phyloP scores from a whole-genome alignment of 495 filamentous ascomycete genomes.

The Apiosordaria backusii region DNA sequence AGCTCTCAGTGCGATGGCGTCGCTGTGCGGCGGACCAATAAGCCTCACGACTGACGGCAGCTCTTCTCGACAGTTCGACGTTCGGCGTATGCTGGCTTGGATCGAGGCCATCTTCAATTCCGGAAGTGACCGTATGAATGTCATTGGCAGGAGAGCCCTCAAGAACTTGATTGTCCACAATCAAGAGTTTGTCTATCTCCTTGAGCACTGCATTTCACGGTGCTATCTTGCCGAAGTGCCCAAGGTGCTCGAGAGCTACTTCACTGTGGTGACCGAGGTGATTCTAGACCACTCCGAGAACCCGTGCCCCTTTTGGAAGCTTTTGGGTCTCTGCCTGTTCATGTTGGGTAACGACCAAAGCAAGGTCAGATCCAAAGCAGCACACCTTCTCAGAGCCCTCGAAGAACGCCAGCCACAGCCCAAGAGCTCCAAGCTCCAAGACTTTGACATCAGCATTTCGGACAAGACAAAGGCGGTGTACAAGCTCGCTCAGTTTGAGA shows the following conservation, averaged over 20 bases:
- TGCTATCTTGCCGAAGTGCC: slow-evolving; percentile 77
- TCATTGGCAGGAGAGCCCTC: slow-evolving; percentile 85
- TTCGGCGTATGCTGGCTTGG: slow-evolving; percentile 89
- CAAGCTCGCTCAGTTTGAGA: slow-evolving; percentile 94
- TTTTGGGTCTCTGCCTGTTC: slow-evolving; percentile 81
- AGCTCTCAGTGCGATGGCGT: slow-evolving; percentile 91
- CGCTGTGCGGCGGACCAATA: slow-evolving; percentile 87
- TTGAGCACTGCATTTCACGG: slow-evolving; percentile 81
- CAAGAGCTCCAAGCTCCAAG: slow-evolving; percentile 84
- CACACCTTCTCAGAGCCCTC: slow-evolving; percentile 73
- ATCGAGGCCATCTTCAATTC: slow-evolving; percentile 91
- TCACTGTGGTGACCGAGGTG: slow-evolving; percentile 85
- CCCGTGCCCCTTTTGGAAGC: slow-evolving; percentile 81
- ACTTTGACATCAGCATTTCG: slow-evolving; percentile 96
- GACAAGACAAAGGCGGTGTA: slow-evolving; percentile 98
- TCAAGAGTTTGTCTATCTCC: slow-evolving; percentile 72
- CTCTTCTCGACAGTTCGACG: slow-evolving; percentile 81
- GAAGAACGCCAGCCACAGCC: slow-evolving; percentile 71
- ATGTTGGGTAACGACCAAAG: slow-evolving; percentile 87
- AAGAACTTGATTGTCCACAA: slow-evolving; percentile 92
- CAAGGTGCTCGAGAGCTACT: slow-evolving; percentile 91
- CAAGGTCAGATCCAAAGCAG: slow-evolving; percentile 82
- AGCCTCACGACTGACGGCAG: slow-evolving; percentile 82
- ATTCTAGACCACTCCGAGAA: slow-evolving; percentile 77
- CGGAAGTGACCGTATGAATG: slow-evolving; percentile 81